Evolutionary conservation across 768 basidiomycete species (phyloP).

Genomic region (Termitomyces bulborhizus): DNA sequence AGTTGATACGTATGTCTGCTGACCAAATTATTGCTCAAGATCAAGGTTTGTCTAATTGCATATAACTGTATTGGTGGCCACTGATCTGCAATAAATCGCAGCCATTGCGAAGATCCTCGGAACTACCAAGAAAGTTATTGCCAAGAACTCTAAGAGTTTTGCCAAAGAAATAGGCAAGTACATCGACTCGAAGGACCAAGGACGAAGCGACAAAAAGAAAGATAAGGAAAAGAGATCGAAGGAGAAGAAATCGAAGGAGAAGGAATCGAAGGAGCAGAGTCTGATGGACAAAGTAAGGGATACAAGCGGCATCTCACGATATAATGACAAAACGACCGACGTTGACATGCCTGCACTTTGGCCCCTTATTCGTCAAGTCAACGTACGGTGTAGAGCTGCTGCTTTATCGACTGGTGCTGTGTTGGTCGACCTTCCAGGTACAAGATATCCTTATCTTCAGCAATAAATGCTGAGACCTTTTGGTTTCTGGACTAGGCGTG

Average conservation of each 20-base stretch:
- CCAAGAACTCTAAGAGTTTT: constrained; percentile 46
- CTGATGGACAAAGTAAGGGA: constrained; percentile 27
- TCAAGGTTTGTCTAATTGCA: constrained; percentile 27
- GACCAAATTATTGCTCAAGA: constrained; percentile 47
- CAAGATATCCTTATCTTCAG: background rate
- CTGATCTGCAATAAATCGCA: constrained; percentile 13
- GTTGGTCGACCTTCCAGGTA: constrained; percentile 60
- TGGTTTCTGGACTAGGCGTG: constrained; percentile 28
- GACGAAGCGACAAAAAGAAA: constrained; percentile 38
- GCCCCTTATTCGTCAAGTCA: constrained; percentile 60
- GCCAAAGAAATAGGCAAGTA: constrained; percentile 53
- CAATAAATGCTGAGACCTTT: background rate
- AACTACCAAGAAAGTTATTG: constrained; percentile 43
- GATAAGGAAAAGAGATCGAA: constrained; percentile 26
- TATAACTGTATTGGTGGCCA: background rate
- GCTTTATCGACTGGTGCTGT: constrained; percentile 56
- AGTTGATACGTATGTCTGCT: constrained; percentile 39
- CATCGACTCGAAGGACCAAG: constrained; percentile 60
- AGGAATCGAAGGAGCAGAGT: constrained; percentile 30
- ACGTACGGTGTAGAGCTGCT: constrained; percentile 44
- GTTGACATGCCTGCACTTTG: constrained; percentile 41
- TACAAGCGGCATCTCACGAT: constrained; percentile 16
- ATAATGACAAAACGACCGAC: constrained; percentile 16
- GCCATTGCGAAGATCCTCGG: constrained; percentile 44
- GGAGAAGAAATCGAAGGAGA: constrained; percentile 30